Percentiles rank a stretch among this genome's conserved stretches.
Evolutionary conservation across 2,329 filamentous ascomycete genomes (phyloP).

Genomic region (Pseudogymnoascus sp.): DNA sequence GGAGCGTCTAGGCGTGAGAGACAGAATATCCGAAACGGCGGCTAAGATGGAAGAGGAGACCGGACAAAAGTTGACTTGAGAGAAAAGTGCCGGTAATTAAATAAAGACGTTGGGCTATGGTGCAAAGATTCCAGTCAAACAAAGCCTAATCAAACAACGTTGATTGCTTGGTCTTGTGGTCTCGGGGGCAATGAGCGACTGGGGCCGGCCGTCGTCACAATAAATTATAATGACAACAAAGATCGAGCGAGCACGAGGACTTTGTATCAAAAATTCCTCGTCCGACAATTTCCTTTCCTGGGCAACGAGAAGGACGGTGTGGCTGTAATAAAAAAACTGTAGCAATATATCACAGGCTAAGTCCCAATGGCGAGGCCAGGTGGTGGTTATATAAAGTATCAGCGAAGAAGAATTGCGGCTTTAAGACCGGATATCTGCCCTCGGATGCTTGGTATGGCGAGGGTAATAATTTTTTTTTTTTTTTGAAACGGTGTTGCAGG

Average conservation of each 20-base stretch:
- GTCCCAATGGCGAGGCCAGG: not conserved
- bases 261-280: not conserved
- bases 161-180: constrained; percentile 4
- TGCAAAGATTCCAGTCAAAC: constrained; percentile 1
- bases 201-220: constrained; percentile 4
- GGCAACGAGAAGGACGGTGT: not conserved
- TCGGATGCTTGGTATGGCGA: not conserved
- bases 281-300: not conserved
- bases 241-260: not conserved
- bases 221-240: constrained; percentile 1
- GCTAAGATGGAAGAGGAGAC: not conserved
- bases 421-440: not conserved
- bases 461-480: not conserved
- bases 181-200: not conserved
- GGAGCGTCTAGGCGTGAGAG: not conserved
- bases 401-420: not conserved
- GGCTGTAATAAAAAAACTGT: not conserved
- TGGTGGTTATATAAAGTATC: not conserved
- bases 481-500: not conserved
- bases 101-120: not conserved
- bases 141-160: constrained; percentile 3
- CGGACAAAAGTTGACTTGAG: not conserved
- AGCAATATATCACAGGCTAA: not conserved
- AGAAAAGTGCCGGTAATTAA: not conserved
- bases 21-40: constrained; percentile 3